Base-by-base conservation (phyloP, 495 filamentous ascomycete species). In the Trichocladium uniseriatum region DNA sequence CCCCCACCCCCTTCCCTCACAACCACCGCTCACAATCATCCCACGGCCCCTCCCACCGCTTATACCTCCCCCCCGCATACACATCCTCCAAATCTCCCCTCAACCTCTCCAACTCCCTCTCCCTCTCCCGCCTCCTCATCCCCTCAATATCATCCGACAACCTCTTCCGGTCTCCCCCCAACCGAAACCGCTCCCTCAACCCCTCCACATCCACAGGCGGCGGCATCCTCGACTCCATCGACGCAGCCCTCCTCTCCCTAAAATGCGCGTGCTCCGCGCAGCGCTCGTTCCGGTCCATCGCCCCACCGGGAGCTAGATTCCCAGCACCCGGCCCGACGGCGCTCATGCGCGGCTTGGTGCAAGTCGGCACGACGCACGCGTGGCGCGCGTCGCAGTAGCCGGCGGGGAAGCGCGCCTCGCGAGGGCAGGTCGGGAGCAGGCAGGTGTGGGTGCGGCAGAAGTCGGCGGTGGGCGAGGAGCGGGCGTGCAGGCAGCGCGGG, bases 141-240 rank as follows among this genome's bases (percentile, higher is more conserved):
- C 32, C 7, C 43, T 51, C 53, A 28, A 51, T 27, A 38, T 56
- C 48, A 38, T 56, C 53, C 1, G 42, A 48, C 40, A 44, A 31
- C 32, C 53, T 18, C 18, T 48, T 39, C 35, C 48, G 31, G 27
- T 45, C 34, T 35, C 40, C 15, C 10, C 43, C 38, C 28, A 34
- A 43, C 21, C 19, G 36, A 20, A 45, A 52, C 35, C 41, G 15
- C 6, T 14, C 42, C 21, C 49, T 7, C 35, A 52, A 22, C 27
- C 14, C 42, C 1, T 45, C 49, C 15, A 37, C 27, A 20, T 45
- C 36, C 10, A 52, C 28, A 3, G 9, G 4, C 5, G 11, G 7
- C 2, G 9, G 28, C 37, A 19, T 5, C n/a, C n/a, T n/a, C n/a
- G n/a, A 21, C 5, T 24, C 38, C n/a, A 34, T n/a, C 38, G 48